These are phyloP conservation scores for Westerdykella ornata DNA, from an alignment of 2,329 filamentous ascomycete genomes.

Conservation along the genomic window DNA sequence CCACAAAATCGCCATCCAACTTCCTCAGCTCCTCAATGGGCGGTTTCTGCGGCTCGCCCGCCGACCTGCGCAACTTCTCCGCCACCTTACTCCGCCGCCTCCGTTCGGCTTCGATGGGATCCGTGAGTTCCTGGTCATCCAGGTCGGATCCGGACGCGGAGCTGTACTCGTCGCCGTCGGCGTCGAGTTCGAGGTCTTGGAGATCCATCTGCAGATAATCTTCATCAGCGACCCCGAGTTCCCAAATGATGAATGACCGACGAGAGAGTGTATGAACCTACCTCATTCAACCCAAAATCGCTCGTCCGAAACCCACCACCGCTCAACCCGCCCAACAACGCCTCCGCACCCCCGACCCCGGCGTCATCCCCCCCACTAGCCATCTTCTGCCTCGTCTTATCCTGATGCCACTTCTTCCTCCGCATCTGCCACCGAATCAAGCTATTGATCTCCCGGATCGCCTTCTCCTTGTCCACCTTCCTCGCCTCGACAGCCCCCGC, in stretches of 20 bases:
- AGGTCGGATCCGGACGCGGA: constrained; percentile 46
- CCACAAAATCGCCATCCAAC: constrained; percentile 69
- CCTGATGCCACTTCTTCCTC: constrained; percentile 94
- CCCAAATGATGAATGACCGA: constrained; percentile 1
- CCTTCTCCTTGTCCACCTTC: constrained; percentile 62
- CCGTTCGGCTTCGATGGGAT: constrained; percentile 83
- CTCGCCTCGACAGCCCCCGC: constrained; percentile 66
- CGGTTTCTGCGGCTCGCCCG: constrained; percentile 80
- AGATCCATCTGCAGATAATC: constrained; percentile 57
- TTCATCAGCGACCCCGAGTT: background rate
- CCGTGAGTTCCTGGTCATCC: constrained; percentile 60
- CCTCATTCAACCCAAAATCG: constrained; percentile 85
- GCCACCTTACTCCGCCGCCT: constrained; percentile 68
- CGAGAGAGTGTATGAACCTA: constrained; percentile 32
- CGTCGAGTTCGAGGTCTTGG: constrained; percentile 75
- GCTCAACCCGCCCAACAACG: constrained; percentile 28
- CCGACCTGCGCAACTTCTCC: constrained; percentile 70
- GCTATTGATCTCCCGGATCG: constrained; percentile 72
- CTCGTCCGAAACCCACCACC: constrained; percentile 59
- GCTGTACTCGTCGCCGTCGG: constrained; percentile 47
- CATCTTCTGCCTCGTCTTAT: constrained; percentile 99
- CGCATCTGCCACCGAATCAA: constrained; percentile 92
- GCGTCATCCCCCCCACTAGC: constrained; percentile 60
- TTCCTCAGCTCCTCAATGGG: constrained; percentile 71
- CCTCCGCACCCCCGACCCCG: constrained; percentile 28